Conservation (phyloP, 345 rosid species). For the Citropsis articulata region DNA sequence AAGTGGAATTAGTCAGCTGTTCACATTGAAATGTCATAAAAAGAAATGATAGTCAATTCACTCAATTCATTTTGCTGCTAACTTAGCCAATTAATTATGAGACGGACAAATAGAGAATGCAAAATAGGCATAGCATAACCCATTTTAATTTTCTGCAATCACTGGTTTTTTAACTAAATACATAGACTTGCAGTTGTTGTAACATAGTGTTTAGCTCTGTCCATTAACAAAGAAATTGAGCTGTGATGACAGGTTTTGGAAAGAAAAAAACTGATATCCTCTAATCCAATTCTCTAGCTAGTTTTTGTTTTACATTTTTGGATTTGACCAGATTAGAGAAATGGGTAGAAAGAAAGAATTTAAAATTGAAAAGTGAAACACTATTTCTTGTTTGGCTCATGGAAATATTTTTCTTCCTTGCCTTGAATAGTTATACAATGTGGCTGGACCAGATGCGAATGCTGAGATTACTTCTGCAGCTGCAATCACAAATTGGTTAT, state of each 20-base stretch:
- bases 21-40: background rate
- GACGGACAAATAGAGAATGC: background rate
- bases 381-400: background rate
- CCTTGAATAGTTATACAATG: constrained; percentile 47
- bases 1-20: background rate
- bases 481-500: constrained; percentile 57
- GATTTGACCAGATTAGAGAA: background rate
- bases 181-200: background rate
- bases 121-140: background rate
- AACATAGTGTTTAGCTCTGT: background rate
- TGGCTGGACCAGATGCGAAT: constrained; percentile 66
- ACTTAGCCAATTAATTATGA: background rate
- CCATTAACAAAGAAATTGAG: background rate
- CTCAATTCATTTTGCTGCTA: background rate
- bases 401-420: background rate
- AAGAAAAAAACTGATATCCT: background rate
- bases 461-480: constrained; percentile 62
- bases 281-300: background rate
- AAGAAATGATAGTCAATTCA: background rate
- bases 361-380: background rate
- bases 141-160: background rate
- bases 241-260: background rate
- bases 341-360: background rate
- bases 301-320: background rate
- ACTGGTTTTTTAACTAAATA: background rate